Base-by-base conservation (phyloP, 2,329 filamentous ascomycete genomes). In the Verruconis gallopava region DNA sequence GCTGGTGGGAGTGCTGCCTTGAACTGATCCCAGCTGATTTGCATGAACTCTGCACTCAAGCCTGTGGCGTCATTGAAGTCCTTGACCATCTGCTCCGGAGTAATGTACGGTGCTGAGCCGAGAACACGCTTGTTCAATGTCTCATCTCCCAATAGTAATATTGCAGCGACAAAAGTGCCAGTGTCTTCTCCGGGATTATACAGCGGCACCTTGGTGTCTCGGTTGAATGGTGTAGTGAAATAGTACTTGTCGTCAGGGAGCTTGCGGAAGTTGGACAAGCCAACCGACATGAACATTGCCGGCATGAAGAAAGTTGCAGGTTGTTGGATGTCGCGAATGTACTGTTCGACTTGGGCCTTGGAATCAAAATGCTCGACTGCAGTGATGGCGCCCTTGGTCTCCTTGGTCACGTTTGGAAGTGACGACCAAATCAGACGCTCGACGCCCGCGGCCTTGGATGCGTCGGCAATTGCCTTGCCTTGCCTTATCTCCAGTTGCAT, bases 81-180 rank as follows among this genome's bases (percentile, higher is more conserved):
- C 2, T 58, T 45, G n/a, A 52, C 22, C 18, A 56, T 49, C 32
- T 53, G 50, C 22, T 40, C 38, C 1, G 53, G 46, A 0, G 51
- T 53, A 35, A 55, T 52, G 38, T 55, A 53, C 14, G 50, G 51
- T 21, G 51, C 50, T 18, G 69, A 66, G 9, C 54, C 67, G 14
- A 59, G 55, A 37, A 72, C 58, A 6, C 54, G 59, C 50, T 64
- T 62, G 36, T 65, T 66, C 2, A 70, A 56, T 3, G 62, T 47
- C 48, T 51, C 52, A 40, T 61, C 58, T 45, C 56, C 55, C 9
- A 47, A 40, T 21, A 56, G 46, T 28, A 42, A 20, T 18, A 60
- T 55, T 6, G 58, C 58, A 11, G 42, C 61, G 28, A 44, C 40
- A n/a, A 42, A 44, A 33, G 43, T 40, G 13, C 48, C 48, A 2